Evolutionary conservation across 495 filamentous ascomycete genomes (phyloP), one percentile per base, ranked within the genome.

Genomic region (Coniosporium apollinis): DNA sequence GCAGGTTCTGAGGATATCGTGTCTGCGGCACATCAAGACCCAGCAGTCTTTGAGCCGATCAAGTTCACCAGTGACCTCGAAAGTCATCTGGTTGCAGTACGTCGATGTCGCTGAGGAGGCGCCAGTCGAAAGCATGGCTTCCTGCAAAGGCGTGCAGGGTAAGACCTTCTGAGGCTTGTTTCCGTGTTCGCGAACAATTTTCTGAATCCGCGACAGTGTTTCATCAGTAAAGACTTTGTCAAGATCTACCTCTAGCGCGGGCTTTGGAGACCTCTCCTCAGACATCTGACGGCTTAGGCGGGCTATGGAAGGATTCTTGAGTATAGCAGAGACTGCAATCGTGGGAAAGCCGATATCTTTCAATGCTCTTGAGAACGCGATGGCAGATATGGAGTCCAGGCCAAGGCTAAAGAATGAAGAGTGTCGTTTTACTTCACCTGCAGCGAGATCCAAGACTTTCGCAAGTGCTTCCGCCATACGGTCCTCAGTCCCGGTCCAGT

Each of bases 131-230:
- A 91, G 60, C 79, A 87, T 89, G 6, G 72, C 76, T 53, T 85
- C 76, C 45, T 91, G 82, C 1, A 91, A 52, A 2, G 82, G 77
- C 3, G 82, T 86, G 45, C 82, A 89, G 16, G 82, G 82, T 10
- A 82, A 55, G 18, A 89, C 61, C 17, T 51, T 54, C 28, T 68
- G 44, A 4, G 79, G 58, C 0, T 38, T 34, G 10, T 49, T 47
- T 2, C 60, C 60, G 5, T 43, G 26, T 2, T 47, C 18, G 2
- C 36, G 22, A 32, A 71, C 59, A 5, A 45, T 48, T 3, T 49
- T 31, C 1, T 28, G 39, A 4, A 68, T 49, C 2, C 42, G 37
- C 1, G 56, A 39, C 0, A 57, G 18, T 6, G 70, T 47, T 2
- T 48, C 37, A 8, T 47, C 28, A 0, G 59, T 41, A 28, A 79